These are phyloP conservation scores for Gaultheria prostrata DNA, from an alignment of 148 eudicot genomes.

Conservation along the genomic window DNA sequence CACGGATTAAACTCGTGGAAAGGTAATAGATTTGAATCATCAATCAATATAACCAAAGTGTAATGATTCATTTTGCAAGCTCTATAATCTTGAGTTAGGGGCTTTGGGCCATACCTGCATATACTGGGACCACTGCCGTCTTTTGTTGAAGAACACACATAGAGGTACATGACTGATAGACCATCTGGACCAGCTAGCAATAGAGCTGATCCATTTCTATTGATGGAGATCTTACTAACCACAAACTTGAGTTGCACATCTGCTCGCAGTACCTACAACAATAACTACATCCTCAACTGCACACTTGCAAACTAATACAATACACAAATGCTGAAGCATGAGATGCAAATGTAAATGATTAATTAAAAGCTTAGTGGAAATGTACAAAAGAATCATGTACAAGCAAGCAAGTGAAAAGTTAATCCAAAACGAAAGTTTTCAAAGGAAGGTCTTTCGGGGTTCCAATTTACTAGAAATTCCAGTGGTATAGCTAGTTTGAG, in stretches of 20 bases:
- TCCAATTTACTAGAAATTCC: background rate
- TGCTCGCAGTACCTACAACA: conserved; percentile 62
- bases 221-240: conserved; percentile 65
- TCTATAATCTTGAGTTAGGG: background rate
- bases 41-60: background rate
- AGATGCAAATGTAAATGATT: background rate
- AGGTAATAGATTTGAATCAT: background rate
- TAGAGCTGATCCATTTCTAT: conserved; percentile 78
- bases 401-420: background rate
- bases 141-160: conserved; percentile 54
- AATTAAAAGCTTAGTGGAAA: background rate
- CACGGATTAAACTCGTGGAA: background rate
- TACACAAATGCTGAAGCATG: background rate
- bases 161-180: conserved; percentile 63
- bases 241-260: conserved; percentile 54
- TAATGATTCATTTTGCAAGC: background rate
- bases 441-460: background rate
- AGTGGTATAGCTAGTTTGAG: background rate
- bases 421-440: conserved; percentile 1
- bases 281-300: conserved; percentile 18
- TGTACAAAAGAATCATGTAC: background rate
- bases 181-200: conserved; percentile 68
- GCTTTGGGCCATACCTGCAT: conserved; percentile 57
- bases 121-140: conserved; percentile 41
- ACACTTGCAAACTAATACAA: background rate